phyloP scores from a whole-genome alignment of 306 rosid species.

The Nissolia schottii region DNA sequence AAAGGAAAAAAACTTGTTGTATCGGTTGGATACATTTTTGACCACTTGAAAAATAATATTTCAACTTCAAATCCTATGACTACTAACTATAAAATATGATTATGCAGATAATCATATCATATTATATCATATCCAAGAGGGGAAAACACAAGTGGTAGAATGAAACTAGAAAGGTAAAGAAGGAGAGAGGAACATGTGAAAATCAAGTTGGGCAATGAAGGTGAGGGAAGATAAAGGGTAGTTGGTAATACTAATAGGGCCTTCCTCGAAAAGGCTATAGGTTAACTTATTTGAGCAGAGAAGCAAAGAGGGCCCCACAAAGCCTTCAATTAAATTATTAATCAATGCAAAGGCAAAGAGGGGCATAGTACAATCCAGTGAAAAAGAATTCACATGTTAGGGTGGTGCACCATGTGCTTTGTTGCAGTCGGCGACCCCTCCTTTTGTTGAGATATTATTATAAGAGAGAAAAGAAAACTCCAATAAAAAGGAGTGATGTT shows the following conservation, averaged over 20 bases:
- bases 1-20: too few species aligned
- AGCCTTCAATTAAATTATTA: neutral
- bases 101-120: too few species aligned
- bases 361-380: neutral
- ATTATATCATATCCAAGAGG: too few species aligned
- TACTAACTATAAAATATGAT: too few species aligned
- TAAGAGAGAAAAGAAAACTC: slow-evolving; percentile 33
- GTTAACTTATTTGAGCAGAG: slow-evolving; percentile 17
- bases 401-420: slow-evolving; percentile 72
- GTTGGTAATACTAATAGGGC: neutral
- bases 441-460: neutral
- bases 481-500: slow-evolving; percentile 42
- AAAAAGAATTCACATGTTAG: slow-evolving; percentile 38
- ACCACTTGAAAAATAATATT: too few species aligned
- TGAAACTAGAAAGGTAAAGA: slow-evolving; percentile 4
- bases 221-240: neutral
- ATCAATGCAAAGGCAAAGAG: too few species aligned
- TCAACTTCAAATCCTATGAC: too few species aligned
- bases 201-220: neutral
- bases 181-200: neutral
- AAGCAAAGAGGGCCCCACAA: slow-evolving; percentile 9
- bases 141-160: too few species aligned
- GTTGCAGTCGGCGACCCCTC: slow-evolving; percentile 43
- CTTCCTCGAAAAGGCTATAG: slow-evolving; percentile 23
- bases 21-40: too few species aligned